Evolutionary conservation across 2,329 filamentous ascomycete genomes (phyloP), one percentile per base, ranked within the genome.

Genomic region (Fonsecaea monophora): DNA sequence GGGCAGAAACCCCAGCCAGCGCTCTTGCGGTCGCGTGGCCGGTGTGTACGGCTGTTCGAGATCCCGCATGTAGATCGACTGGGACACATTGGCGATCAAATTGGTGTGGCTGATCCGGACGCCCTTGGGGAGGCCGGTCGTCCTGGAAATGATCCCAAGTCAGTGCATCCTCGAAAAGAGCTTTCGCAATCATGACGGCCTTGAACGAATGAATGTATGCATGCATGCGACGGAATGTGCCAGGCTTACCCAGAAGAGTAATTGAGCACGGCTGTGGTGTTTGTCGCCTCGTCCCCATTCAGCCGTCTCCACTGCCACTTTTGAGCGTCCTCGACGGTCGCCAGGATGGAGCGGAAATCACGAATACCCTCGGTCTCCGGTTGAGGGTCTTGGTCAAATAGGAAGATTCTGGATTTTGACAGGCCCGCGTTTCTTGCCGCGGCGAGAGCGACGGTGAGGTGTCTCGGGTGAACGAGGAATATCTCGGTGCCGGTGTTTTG

Each of bases 61-160:
- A 37, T 37, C 40, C 35, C 60, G 56, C n/a, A 54, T 82, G n/a
- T 86, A 84, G 56, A 92, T 79, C 69, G 92, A 76, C 89, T 80
- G 70, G 84, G 86, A 75, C 89, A 87, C 1, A 18, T 85, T 84
- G 35, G 83, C 79, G 34, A 84, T 78, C 34, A 85, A 74, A 66
- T 84, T 84, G 65, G 78, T 73, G 66, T 85, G 83, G 35, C 80
- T 80, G 18, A 84, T 77, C 69, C 79, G 80, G 4, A 85, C 83
- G 25, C 82, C 82, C 70, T 85, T 84, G 4, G 83, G 82, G 8
- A 84, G 73, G 1, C 83, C 83, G 0, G 82, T 84, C 0, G 83
- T 85, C 3, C 83, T 48, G 6, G 6, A 32, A 32, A 13, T 13
- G 10, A 21, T 6, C 30, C 30, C n/a, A 18, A 7, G 40, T 45